phyloP scores from a whole-genome alignment of 1,284 basidiomycete species.

The Pseudozyma thailandica region DNA sequence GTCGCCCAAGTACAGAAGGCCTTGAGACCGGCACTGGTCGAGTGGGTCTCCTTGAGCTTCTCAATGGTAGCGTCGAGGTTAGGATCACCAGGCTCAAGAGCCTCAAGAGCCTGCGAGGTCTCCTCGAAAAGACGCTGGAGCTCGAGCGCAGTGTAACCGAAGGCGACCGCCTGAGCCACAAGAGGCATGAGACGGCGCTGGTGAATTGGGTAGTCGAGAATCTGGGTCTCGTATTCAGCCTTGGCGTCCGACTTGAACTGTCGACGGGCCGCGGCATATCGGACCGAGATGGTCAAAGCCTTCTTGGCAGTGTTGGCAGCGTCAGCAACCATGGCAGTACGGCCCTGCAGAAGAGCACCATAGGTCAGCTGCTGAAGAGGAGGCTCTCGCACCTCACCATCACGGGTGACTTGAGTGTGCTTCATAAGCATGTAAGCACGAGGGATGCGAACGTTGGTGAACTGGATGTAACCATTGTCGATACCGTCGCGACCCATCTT shows the following conservation, averaged over 20 bases:
- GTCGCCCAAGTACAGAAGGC: conserved; percentile 75
- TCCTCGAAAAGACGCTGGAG: conserved; percentile 69
- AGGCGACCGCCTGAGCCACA: conserved; percentile 73
- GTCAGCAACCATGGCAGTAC: conserved; percentile 73
- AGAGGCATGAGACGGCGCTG: conserved; percentile 74
- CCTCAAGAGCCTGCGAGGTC: conserved; percentile 71
- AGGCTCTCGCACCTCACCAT: conserved; percentile 70
- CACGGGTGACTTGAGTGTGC: conserved; percentile 72
- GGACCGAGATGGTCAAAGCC: conserved; percentile 72
- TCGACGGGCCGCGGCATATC: conserved; percentile 73
- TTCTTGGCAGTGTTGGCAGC: conserved; percentile 72
- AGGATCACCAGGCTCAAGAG: conserved; percentile 70
- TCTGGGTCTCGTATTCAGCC: conserved; percentile 70
- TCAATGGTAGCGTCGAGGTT: conserved; percentile 67
- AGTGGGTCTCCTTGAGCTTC: conserved; percentile 74
- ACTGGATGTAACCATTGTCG: conserved; percentile 72
- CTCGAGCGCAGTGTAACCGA: conserved; percentile 72
- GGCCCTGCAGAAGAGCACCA: conserved; percentile 73
- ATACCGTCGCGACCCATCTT: conserved; percentile 75
- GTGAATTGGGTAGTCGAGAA: conserved; percentile 74
- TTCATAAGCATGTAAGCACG: conserved; percentile 75
- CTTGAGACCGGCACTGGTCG: conserved; percentile 73
- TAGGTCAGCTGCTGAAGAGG: conserved; percentile 74
- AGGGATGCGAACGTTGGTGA: conserved; percentile 73
- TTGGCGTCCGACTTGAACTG: conserved; percentile 71